These are phyloP conservation scores for Diaporthe ampelina DNA, from an alignment of 2,329 filamentous ascomycete genomes.

Conservation along the genomic window DNA sequence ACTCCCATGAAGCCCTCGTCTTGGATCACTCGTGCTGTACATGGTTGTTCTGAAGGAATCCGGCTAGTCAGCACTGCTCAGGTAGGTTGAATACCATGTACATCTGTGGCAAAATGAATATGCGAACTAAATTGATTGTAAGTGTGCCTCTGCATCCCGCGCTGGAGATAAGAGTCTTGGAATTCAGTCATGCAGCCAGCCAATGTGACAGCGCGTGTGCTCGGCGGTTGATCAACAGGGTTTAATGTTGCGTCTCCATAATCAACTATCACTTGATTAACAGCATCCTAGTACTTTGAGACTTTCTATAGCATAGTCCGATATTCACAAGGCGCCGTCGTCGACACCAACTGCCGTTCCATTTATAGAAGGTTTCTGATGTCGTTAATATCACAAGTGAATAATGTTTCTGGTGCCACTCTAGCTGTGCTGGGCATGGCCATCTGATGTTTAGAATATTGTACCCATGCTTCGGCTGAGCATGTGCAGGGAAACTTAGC, in stretches of 20 bases:
- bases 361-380: not conserved
- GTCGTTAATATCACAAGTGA: not conserved
- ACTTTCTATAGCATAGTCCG: not conserved
- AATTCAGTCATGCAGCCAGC: not conserved
- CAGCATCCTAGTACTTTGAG: not conserved
- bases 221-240: not conserved
- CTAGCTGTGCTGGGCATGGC: not conserved
- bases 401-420: slow-evolving; percentile 21
- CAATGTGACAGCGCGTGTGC: not conserved
- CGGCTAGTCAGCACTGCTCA: no score
- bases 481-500: not conserved
- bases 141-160: no score
- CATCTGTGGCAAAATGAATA: not conserved
- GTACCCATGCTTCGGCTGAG: slow-evolving; percentile 1
- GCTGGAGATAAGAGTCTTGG: not conserved
- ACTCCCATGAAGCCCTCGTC: no score
- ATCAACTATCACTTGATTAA: not conserved
- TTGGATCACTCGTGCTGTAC: no score
- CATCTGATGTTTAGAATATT: slow-evolving; percentile 1
- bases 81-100: not conserved
- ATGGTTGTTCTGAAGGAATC: no score
- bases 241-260: not conserved
- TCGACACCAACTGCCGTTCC: slow-evolving; percentile 19
- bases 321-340: not conserved
- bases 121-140: not conserved